Conservation (phyloP, 441 rosid genomes). For the Bruguiera hainesii region DNA sequence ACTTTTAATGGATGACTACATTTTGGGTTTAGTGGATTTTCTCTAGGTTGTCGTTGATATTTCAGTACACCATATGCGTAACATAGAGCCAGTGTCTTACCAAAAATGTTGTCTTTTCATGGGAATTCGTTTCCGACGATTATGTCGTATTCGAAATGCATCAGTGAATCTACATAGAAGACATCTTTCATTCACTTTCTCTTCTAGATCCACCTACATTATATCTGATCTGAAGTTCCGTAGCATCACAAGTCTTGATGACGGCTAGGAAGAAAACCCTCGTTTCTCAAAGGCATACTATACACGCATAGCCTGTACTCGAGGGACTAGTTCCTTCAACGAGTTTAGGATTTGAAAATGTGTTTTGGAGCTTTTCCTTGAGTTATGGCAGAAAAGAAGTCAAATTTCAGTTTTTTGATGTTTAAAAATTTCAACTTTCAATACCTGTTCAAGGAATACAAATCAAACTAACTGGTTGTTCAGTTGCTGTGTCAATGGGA, state of each 20-base stretch:
- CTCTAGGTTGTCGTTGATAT: background rate
- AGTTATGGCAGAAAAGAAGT: background rate
- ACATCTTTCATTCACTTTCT: background rate
- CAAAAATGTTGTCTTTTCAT: background rate
- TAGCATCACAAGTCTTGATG: background rate
- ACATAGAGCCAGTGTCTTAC: background rate
- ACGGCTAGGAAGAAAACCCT: background rate
- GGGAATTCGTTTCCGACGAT: background rate
- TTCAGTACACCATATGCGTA: no score
- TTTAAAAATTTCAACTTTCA: background rate
- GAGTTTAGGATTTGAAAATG: background rate
- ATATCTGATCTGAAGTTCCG: constrained; percentile 6
- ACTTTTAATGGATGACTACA: background rate
- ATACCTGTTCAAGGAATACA: background rate
- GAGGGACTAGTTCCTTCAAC: background rate
- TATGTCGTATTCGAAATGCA: background rate
- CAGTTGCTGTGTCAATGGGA: background rate
- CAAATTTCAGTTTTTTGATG: background rate
- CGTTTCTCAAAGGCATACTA: background rate
- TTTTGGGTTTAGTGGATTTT: background rate
- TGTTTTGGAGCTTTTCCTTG: background rate
- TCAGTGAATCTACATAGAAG: constrained; percentile 1
- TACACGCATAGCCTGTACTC: no score
- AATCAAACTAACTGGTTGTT: background rate
- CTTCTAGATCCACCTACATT: constrained; percentile 3